These are phyloP conservation scores for Daldinia bambusicola DNA, from an alignment of 495 filamentous ascomycete genomes.

Conservation along the genomic window DNA sequence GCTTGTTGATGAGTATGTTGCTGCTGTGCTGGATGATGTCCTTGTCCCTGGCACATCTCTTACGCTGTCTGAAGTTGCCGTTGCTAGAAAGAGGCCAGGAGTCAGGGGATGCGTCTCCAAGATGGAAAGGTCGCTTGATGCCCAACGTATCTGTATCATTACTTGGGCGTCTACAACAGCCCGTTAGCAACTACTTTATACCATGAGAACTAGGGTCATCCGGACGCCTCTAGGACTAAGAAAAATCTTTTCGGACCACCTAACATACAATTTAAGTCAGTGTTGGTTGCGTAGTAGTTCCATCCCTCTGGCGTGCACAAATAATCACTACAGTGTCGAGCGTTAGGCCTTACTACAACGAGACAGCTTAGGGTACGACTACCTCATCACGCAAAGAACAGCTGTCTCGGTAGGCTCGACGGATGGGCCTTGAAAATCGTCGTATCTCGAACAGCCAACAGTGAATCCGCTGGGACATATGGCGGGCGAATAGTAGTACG, in stretches of 20 bases:
- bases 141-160: constrained; percentile 40
- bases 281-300: constrained; percentile 36
- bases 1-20: background rate
- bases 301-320: constrained; percentile 13
- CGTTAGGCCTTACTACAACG: background rate
- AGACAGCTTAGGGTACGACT: background rate
- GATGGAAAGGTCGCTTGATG: constrained; percentile 32
- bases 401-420: constrained; percentile 38
- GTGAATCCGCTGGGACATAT: constrained; percentile 32
- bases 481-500: constrained; percentile 38
- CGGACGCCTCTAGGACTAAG: no score
- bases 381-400: constrained; percentile 41
- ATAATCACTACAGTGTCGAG: constrained; percentile 20
- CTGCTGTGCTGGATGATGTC: constrained; percentile 15
- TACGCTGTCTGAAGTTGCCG: background rate
- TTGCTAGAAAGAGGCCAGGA: constrained; percentile 21
- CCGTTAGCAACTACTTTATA: background rate
- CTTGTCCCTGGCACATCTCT: constrained; percentile 3
- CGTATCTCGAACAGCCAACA: constrained; percentile 32
- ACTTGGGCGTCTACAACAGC: constrained; percentile 13
- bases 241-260: background rate
- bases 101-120: constrained; percentile 37
- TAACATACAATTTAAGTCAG: constrained; percentile 14
- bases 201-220: background rate
- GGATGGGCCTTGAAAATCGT: constrained; percentile 26